These are phyloP conservation scores for Sanghuangporus sanghuang DNA, from an alignment of 1,284 basidiomycete genomes.

Conservation along the genomic window DNA sequence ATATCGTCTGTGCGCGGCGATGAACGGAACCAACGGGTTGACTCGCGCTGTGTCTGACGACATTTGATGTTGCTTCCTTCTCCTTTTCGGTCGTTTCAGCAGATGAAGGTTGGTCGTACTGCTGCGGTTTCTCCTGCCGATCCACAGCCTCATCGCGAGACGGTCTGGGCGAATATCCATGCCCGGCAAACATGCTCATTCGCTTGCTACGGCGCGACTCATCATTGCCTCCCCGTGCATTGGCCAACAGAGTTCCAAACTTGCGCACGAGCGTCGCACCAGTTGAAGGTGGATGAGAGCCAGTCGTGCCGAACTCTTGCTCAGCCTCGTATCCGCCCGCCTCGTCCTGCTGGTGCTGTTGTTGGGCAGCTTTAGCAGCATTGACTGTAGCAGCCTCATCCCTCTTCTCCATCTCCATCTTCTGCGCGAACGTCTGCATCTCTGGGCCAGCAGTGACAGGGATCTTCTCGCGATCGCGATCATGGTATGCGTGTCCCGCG, in stretches of 20 bases:
- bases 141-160: constrained; percentile 34
- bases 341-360: constrained; percentile 24
- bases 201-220: constrained; percentile 42
- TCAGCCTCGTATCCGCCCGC: constrained; percentile 22
- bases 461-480: constrained; percentile 30
- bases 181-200: constrained; percentile 43
- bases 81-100: constrained; percentile 20
- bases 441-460: constrained; percentile 59
- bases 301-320: not conserved
- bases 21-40: constrained; percentile 53
- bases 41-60: constrained; percentile 42
- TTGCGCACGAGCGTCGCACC: constrained; percentile 68
- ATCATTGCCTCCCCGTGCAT: constrained; percentile 31
- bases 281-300: constrained; percentile 17
- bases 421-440: constrained; percentile 42
- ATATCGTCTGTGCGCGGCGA: constrained; percentile 66
- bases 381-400: constrained; percentile 24
- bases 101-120: constrained; percentile 24
- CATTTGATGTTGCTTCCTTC: constrained; percentile 23
- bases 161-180: constrained; percentile 39
- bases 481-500: constrained; percentile 32
- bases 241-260: constrained; percentile 65
- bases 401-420: constrained; percentile 24
- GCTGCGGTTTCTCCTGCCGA: constrained; percentile 20
- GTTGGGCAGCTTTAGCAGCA: constrained; percentile 22